Base-by-base conservation (phyloP, 371 early-diverging fungal species). In the Mortierella sp. region DNA sequence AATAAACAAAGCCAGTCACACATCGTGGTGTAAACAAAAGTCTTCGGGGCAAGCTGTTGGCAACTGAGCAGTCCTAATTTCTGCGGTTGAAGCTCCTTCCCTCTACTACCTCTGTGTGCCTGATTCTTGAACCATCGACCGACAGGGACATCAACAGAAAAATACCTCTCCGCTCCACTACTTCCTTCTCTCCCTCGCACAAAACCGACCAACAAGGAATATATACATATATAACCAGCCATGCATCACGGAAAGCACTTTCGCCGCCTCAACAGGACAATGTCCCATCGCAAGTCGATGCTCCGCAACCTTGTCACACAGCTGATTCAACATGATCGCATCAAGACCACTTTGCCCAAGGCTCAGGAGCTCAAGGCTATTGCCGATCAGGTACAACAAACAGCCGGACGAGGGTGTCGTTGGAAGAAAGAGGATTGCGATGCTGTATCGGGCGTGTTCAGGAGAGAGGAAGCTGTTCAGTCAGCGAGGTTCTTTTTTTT, bases 311-410 rank as follows among this genome's bases (percentile, higher is more conserved):
- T 98, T 88, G 94, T 94, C 45, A 95, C 98, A 71, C 94, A 96
- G 47, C 93, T 99, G 50, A 93, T 99, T 79, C 90, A 95, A 82
- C 92, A 97, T 88, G 99, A 97, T 77, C 93, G 97, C 73, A 96
- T 99, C 75, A 94, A 96, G 87, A 99, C 99, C 6, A 99, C 99
- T 0, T 88, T 97, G 45, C 95, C 99, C 19, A 97, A 98, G 87
- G 99, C 99, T 42, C 98, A 97, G 88, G 96, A 96, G 86, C 89
- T 98, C 60, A 91, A 96, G 88, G 94, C 95, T 58, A 88, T 95
- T 72, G 98, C 96, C 34, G 98, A 99, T 87, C 91, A 94, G 92
- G 94, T 95, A 86, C 74, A 31, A 38, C 42, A n/a, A 58, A 16
- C 42, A 19, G 38, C n/a, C 52, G 26, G 10, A 42, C 42, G 28